Conservation (phyloP, 257 asterid species). For the Rubia yunnanensis region DNA sequence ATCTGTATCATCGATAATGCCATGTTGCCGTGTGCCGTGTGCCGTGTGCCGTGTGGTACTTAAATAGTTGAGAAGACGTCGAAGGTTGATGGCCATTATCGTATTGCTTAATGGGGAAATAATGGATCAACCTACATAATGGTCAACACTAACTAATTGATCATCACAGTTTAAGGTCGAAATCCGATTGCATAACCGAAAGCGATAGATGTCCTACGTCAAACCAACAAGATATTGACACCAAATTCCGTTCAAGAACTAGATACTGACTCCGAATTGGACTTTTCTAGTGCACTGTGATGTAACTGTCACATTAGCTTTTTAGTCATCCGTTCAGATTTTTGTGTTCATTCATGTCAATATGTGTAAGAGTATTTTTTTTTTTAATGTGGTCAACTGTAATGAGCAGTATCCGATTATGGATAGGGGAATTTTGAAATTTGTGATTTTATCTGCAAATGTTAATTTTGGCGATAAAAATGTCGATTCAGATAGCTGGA, state of each 20-base stretch:
- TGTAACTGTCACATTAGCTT: too few species aligned
- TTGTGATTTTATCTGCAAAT: too few species aligned
- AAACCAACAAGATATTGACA: slow-evolving; percentile 6
- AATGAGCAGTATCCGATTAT: too few species aligned
- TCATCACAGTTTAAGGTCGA: background rate
- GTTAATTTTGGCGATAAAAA: too few species aligned
- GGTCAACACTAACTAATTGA: background rate
- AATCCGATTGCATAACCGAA: slow-evolving; percentile 2
- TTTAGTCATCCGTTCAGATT: background rate
- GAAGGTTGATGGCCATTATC: background rate
- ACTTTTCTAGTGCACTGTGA: slow-evolving; percentile 3
- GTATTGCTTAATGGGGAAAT: background rate
- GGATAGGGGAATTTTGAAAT: too few species aligned
- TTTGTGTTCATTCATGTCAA: too few species aligned
- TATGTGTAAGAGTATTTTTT: too few species aligned
- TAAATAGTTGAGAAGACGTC: background rate
- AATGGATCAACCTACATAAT: background rate
- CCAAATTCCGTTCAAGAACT: too few species aligned
- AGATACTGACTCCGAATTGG: background rate
- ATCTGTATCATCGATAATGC: too few species aligned
- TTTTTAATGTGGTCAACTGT: too few species aligned
- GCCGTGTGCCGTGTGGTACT: background rate
- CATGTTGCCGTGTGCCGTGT: too few species aligned
- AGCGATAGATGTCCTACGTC: background rate
- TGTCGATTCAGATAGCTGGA: too few species aligned